phyloP scores from a whole-genome alignment of 2,329 filamentous ascomycete species.

The Colletotrichum musicola region DNA sequence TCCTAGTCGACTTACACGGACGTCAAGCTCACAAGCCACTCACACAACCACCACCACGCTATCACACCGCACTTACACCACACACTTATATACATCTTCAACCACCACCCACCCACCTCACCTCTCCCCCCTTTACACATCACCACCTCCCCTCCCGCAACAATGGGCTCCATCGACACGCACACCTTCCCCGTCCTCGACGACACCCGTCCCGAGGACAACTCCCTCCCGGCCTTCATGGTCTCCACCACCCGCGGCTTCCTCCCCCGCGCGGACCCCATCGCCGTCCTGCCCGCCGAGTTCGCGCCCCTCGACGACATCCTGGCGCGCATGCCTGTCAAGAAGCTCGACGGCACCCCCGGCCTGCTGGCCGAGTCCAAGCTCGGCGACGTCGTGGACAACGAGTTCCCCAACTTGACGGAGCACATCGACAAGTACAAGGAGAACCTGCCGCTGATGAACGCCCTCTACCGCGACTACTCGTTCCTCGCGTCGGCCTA shows the following conservation, averaged over 20 bases:
- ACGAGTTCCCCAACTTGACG: conserved; percentile 83
- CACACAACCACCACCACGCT: not conserved
- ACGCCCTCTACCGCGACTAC: conserved; percentile 91
- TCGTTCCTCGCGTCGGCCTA: conserved; percentile 92
- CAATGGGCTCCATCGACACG: conserved; percentile 57
- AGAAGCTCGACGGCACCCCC: conserved; percentile 77
- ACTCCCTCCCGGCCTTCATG: conserved; percentile 79
- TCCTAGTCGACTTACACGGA: conserved; percentile 27
- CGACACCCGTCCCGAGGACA: conserved; percentile 73
- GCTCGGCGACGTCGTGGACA: conserved; percentile 80
- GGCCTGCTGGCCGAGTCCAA: conserved; percentile 81
- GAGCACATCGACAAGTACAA: conserved; percentile 78
- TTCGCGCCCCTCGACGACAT: conserved; percentile 81
- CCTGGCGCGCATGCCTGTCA: conserved; percentile 82
- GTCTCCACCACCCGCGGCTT: conserved; percentile 82
- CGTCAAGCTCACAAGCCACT: conserved; percentile 23
- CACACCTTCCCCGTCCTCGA: conserved; percentile 70
- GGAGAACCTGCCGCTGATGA: conserved; percentile 82
- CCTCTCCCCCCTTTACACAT: conserved; percentile 15
- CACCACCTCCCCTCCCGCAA: conserved; percentile 37
- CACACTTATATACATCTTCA: conserved; percentile 11
- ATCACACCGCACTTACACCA: conserved; percentile 31
- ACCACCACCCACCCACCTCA: conserved; percentile 22
- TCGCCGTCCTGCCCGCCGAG: conserved; percentile 75
- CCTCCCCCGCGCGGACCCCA: conserved; percentile 75